Base-by-base conservation (phyloP, 306 rosid species). In the Fagus crenata region DNA sequence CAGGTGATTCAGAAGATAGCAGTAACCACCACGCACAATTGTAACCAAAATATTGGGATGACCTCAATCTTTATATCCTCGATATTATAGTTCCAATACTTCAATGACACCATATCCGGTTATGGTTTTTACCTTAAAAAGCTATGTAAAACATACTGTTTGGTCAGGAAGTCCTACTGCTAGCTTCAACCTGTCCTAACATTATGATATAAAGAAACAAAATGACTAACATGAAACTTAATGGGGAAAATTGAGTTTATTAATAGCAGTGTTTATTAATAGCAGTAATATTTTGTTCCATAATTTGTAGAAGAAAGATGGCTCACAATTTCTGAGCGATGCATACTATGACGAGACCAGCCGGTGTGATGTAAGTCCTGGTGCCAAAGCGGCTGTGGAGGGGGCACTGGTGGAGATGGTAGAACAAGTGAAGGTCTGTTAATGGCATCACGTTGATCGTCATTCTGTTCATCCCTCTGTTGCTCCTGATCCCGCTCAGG, bases 341-440 rank as follows among this genome's bases (percentile, higher is more conserved):
- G 96, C 90, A 96, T 89, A 89, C 84, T 89, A 86, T 93, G 99
- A 46, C 99, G 97, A 83, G 98, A 83, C 99, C 98, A 93, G 81
- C 97, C 95, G 75, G 93, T 86, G 83, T 93, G 97, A 74, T 92
- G 98, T 63, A 91, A 83, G 85, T 90, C 96, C 81, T 87, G 98
- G 85, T 96, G 98, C 99, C 99, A 96, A 68, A 92, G 78, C 68
- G 99, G 99, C 73, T 93, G 99, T 54, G 99, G 99, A 15, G 99
- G 99, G 81, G 99, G 99, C 36, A 89, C 93, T 0, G 98, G 99
- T 33, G 99, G 99, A 80, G 97, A 83, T 51, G 96, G 98, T 80
- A 89, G 85, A 77, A 91, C 93, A 49, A 85, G 77, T 63, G 97
- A 72, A 78, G 99, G 97, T 86, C 98, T 89, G 81, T 81, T 93